Conservation (phyloP, 768 basidiomycete genomes). For the Termitomyces sp. region DNA sequence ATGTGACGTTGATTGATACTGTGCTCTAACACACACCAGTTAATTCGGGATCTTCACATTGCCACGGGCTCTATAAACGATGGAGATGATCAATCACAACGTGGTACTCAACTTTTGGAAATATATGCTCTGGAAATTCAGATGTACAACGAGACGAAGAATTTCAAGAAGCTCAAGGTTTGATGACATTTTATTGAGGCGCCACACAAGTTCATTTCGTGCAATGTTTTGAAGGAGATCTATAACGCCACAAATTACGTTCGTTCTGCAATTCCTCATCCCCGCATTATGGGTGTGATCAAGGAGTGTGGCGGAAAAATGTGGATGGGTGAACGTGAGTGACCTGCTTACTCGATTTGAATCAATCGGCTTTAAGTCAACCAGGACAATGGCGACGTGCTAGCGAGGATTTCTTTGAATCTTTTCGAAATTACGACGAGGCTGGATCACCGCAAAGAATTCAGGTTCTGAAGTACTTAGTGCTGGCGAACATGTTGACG, state of each 20-base stretch:
- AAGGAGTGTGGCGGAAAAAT: constrained; percentile 99
- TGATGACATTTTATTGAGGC: background rate
- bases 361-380: background rate
- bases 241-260: constrained; percentile 94
- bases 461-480: constrained; percentile 97
- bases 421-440: constrained; percentile 98
- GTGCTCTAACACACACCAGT: constrained; percentile 31
- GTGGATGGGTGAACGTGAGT: constrained; percentile 99
- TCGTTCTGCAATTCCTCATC: constrained; percentile 95
- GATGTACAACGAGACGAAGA: constrained; percentile 97
- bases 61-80: constrained; percentile 58
- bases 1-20: background rate
- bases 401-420: constrained; percentile 97
- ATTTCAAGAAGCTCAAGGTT: constrained; percentile 94
- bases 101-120: constrained; percentile 91
- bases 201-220: background rate
- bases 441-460: constrained; percentile 95
- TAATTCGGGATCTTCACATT: constrained; percentile 70
- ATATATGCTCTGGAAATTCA: constrained; percentile 98
- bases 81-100: constrained; percentile 82
- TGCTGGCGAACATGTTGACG: constrained; percentile 96
- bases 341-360: background rate
- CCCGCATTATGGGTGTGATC: constrained; percentile 97
- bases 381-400: constrained; percentile 94
- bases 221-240: constrained; percentile 61